phyloP scores from a whole-genome alignment of 371 early-diverging fungal species.

The Syncephalastrum sp. region DNA sequence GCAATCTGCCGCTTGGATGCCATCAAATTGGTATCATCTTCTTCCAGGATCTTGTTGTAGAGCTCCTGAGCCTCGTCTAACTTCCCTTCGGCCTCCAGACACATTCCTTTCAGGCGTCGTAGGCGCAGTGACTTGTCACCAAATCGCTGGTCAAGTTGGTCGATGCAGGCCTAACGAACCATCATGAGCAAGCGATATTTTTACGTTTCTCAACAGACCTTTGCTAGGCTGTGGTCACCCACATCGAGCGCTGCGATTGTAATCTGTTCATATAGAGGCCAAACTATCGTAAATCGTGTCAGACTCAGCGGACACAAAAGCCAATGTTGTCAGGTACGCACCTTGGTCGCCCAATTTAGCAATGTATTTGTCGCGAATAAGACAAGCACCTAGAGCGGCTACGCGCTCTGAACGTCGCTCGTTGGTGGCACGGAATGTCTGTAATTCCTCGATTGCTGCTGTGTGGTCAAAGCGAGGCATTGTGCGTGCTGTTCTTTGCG shows the following conservation, averaged over 20 bases:
- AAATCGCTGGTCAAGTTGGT: conserved; percentile 59
- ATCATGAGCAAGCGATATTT: neutral
- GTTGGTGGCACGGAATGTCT: conserved; percentile 34
- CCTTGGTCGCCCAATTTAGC: conserved; percentile 43
- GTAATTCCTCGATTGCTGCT: conserved; percentile 35
- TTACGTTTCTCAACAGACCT: conserved; percentile 36
- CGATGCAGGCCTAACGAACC: conserved; percentile 50
- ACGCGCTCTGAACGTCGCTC: conserved; percentile 39
- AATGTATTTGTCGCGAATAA: conserved; percentile 37
- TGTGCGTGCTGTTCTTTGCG: neutral
- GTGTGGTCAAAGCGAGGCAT: conserved; percentile 38
- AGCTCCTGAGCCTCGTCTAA: conserved; percentile 58
- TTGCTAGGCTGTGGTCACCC: conserved; percentile 63
- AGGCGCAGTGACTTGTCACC: conserved; percentile 66
- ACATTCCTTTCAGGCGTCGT: conserved; percentile 66
- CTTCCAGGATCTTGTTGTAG: conserved; percentile 64
- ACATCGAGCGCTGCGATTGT: conserved; percentile 79
- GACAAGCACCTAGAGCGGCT: conserved; percentile 30
- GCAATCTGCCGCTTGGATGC: conserved; percentile 77
- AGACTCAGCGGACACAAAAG: neutral
- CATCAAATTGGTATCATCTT: conserved; percentile 68
- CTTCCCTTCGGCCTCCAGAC: conserved; percentile 72
- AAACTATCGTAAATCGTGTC: conserved; percentile 41
- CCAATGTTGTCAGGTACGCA: conserved; percentile 5
- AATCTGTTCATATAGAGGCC: conserved; percentile 82